Base-by-base conservation (phyloP, 2,329 filamentous ascomycete genomes). In the Neobulgaria alba region DNA sequence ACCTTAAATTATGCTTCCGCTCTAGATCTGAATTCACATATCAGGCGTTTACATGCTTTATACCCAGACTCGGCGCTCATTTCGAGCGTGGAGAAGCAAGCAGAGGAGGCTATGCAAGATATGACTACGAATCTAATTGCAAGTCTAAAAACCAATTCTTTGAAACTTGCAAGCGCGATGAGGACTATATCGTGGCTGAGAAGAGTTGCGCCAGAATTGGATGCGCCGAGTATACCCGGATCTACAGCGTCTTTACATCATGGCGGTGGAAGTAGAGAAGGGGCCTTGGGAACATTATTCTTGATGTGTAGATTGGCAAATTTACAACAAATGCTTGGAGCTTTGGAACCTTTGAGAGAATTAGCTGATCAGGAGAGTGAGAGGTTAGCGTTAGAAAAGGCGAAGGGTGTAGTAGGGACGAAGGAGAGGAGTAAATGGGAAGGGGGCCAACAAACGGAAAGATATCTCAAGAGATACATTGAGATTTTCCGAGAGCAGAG, bases 401-500 rank as follows among this genome's bases (percentile, higher is more conserved):
- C 20, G n/a, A 35, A 35, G 15, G 33, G 5, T 10, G 19, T 30
- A 5, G 42, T 23, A 10, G 21, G 39, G 36, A 46, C 37, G 21
- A 56, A 54, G 10, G 56, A 48, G 33, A 51, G 41, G 48, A 54
- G 38, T 42, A 58, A 43, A 47, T 83, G 73, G 75, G 77, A 73
- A 2, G 77, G 77, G 1, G 90, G 90, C 0, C 88, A 94, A 56
- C 92, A 96, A 61, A 95, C 89, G 1, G 92, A 96, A 61, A 76
- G 88, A 38, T 98, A 88, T 56, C 67, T 98, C 32, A 98, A 96
- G 62, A 77, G 89, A 35, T 98, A 94, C 62, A 85, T 98, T 54
- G 92, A 98, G 60, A 88, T 98, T 19, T 96, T 96, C 61, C 83
- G 92, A 38, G 92, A 98, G 63, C 92, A 98, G 63, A 95, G 86